Base-by-base conservation (phyloP, 306 rosid species). In the Vigna trinervia region DNA sequence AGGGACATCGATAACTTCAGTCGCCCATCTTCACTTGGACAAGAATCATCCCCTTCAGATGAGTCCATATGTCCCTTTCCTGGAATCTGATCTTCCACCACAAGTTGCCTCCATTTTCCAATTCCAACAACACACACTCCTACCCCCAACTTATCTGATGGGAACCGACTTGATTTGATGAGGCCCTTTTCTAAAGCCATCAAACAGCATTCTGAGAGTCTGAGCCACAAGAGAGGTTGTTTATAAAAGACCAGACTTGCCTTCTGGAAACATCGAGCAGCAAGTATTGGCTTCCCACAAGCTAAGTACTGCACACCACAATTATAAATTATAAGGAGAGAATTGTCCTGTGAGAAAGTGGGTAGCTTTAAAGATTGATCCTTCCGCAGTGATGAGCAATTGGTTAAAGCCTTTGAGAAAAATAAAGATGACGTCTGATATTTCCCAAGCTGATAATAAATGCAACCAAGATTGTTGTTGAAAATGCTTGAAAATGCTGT, bases 41-140 rank as follows among this genome's bases (percentile, higher is more conserved):
- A 73, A 66, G 36, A 58, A 81, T 80, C 88, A 78, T 67, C 87
- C 69, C 74, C 85, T 73, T 86, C 89, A 62, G 81, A 54, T 10
- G 80, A 74, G 81, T 79, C 79, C 28, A 69, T 51, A n/a, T 26
- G 73, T n/a, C 88, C 89, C 57, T 88, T 87, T 87, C 82, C 88
- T 13, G 68, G 80, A 79, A 83, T 73, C 65, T 95, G 89, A 71
- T 86, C 87, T 86, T 87, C 89, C 79, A 90, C 74, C 36, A 88
- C 89, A 80, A 96, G 98, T 53, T 91, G 94, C 88, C 99, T 92
- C 99, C 99, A 96, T 85, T 90, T 96, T 73, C 93, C 99, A 75
- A 70, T 66, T 60, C 99, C 99, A 82, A 91, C 84, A 56, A 96
- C 96, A 82, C 82, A 70, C 79, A 88, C 89, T 74, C 87, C 85